Conservation (phyloP, 257 asterid genomes). For the Ocimum tenuiflorum region DNA sequence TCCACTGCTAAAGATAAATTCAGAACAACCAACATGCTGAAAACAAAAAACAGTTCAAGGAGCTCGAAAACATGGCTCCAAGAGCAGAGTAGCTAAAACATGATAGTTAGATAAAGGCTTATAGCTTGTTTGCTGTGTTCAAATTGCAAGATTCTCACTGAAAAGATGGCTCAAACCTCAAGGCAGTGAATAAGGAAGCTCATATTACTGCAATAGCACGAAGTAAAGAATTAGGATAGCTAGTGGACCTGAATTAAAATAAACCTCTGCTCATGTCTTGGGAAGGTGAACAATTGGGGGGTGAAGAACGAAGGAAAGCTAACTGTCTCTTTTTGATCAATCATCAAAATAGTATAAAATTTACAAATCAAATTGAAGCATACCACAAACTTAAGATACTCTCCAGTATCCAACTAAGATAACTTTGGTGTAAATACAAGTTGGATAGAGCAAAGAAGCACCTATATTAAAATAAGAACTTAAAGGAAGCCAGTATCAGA, state of each 20-base stretch:
- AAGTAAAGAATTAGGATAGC: neutral
- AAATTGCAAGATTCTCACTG: neutral
- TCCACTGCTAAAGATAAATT: neutral
- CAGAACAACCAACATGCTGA: neutral
- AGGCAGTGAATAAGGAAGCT: neutral
- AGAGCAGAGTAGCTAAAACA: neutral
- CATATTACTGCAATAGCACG: neutral
- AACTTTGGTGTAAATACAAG: neutral
- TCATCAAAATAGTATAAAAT: neutral
- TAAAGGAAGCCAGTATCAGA: neutral
- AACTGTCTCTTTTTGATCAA: neutral
- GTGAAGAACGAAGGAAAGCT: neutral
- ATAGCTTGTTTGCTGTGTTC: neutral
- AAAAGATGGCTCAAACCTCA: neutral
- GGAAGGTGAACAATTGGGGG: neutral
- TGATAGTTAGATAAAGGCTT: neutral
- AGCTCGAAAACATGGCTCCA: neutral
- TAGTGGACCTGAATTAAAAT: neutral
- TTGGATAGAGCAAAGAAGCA: neutral
- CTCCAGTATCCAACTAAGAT: neutral
- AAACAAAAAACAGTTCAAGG: neutral
- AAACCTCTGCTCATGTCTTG: neutral
- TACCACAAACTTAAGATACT: neutral
- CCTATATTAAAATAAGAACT: conserved; percentile 12
- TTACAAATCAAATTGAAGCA: neutral